Conservation (phyloP, 1,139 yeast genomes). For the Kodamaea suecica region DNA sequence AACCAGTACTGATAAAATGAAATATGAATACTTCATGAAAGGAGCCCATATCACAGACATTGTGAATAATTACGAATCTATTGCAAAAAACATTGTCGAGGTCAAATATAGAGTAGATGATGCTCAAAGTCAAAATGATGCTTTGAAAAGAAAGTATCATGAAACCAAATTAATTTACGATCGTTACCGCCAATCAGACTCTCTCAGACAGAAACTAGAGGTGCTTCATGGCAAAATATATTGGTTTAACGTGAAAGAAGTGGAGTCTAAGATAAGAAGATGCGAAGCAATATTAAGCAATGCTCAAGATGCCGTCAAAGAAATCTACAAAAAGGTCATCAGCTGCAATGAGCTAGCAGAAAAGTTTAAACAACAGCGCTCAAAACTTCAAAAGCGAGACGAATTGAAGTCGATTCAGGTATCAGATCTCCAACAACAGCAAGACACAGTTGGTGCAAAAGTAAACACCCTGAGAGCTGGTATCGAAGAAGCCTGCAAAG, state of each 20-base stretch:
- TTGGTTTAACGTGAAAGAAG: slow-evolving; percentile 53
- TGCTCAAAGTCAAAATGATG: slow-evolving; percentile 26
- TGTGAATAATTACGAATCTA: slow-evolving; percentile 44
- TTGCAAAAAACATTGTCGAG: slow-evolving; percentile 37
- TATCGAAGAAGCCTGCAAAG: slow-evolving; percentile 12
- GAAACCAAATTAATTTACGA: slow-evolving; percentile 34
- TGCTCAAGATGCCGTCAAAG: slow-evolving; percentile 8
- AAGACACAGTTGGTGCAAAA: neutral
- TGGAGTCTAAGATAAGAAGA: slow-evolving; percentile 29
- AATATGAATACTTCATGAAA: slow-evolving; percentile 73
- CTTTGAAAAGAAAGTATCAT: slow-evolving; percentile 30
- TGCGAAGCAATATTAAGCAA: slow-evolving; percentile 12
- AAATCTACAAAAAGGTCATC: slow-evolving; percentile 17
- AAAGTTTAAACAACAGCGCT: slow-evolving; percentile 9
- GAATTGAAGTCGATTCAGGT: slow-evolving; percentile 14
- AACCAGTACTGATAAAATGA: slow-evolving; percentile 64
- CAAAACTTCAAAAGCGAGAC: slow-evolving; percentile 4
- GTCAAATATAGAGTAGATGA: slow-evolving; percentile 39
- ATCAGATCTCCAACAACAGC: neutral
- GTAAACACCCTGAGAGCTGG: slow-evolving; percentile 5
- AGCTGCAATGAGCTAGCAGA: slow-evolving; percentile 21
- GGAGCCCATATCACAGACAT: slow-evolving; percentile 73
- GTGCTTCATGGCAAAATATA: slow-evolving; percentile 58
- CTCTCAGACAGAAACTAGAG: slow-evolving; percentile 42
- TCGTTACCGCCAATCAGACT: slow-evolving; percentile 41